phyloP scores from a whole-genome alignment of 164 flowering plant genomes.

The Vitis amurensis region DNA sequence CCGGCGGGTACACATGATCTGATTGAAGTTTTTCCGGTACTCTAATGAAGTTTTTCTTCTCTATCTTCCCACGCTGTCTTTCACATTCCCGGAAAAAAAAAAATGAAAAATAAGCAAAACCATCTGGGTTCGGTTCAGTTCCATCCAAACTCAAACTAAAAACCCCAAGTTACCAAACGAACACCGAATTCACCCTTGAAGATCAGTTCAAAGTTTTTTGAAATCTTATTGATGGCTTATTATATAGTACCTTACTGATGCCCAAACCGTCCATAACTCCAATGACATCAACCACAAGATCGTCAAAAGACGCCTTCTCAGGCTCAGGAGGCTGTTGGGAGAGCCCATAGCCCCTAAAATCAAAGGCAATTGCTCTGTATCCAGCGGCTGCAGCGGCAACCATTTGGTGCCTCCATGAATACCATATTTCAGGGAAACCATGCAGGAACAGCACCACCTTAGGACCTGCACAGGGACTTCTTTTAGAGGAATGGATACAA shows the following conservation, averaged over 20 bases:
- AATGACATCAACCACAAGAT: conserved; percentile 30
- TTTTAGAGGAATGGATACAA: background rate
- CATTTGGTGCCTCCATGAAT: conserved; percentile 75
- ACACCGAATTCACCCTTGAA: too few species aligned
- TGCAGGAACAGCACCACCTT: conserved; percentile 47
- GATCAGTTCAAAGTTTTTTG: too few species aligned
- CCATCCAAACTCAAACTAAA: too few species aligned
- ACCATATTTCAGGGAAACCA: conserved; percentile 52
- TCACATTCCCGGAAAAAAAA: too few species aligned
- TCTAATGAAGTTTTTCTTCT: too few species aligned
- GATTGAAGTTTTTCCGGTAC: too few species aligned
- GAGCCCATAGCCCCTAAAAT: conserved; percentile 64
- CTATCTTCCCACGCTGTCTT: too few species aligned
- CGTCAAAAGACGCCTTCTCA: conserved; percentile 20
- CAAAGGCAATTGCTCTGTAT: conserved; percentile 51
- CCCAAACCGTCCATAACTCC: conserved; percentile 22
- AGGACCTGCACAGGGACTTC: conserved; percentile 14
- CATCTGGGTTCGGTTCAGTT: too few species aligned
- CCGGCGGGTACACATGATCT: too few species aligned
- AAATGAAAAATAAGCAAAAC: too few species aligned
- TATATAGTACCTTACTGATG: conserved; percentile 25
- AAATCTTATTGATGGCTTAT: too few species aligned
- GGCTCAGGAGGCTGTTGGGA: conserved; percentile 51
- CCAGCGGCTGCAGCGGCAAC: conserved; percentile 50
- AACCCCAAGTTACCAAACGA: too few species aligned